Conservation (phyloP, 2,329 filamentous ascomycete species). For the Fusarium oligoseptatum region DNA sequence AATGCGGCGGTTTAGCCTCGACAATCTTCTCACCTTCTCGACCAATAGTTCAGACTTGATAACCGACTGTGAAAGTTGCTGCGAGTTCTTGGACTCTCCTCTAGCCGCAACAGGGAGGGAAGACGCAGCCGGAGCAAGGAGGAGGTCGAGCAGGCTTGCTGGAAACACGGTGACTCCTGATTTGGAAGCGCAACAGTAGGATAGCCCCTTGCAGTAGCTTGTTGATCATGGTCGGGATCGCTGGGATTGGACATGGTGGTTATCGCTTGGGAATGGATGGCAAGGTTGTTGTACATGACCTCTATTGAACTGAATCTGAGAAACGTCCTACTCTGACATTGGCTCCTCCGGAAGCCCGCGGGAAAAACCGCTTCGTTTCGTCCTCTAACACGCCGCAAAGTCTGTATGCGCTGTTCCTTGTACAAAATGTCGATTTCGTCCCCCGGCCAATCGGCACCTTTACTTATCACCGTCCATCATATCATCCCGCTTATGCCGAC, state of each 20-base stretch:
- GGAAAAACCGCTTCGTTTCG: slow-evolving; percentile 31
- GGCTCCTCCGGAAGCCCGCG: slow-evolving; percentile 41
- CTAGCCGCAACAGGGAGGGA: slow-evolving; percentile 40
- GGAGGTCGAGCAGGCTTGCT: slow-evolving; percentile 24
- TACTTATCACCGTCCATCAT: background rate
- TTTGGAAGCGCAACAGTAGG: slow-evolving; percentile 32
- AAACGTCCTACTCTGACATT: slow-evolving; percentile 46
- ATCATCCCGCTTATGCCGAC: slow-evolving; percentile 51
- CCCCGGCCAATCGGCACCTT: slow-evolving; percentile 6
- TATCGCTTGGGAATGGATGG: slow-evolving; percentile 18
- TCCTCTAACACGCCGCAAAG: slow-evolving; percentile 38
- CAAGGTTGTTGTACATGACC: slow-evolving; percentile 52
- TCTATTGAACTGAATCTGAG: slow-evolving; percentile 50
- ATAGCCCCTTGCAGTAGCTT: slow-evolving; percentile 14
- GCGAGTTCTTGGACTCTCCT: slow-evolving; percentile 38
- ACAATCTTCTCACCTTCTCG: slow-evolving; percentile 30
- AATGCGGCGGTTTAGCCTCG: slow-evolving; percentile 34
- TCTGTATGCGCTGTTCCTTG: slow-evolving; percentile 44
- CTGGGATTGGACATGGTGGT: background rate
- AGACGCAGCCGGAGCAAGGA: slow-evolving; percentile 27
- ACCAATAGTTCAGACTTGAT: slow-evolving; percentile 27
- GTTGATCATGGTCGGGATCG: background rate
- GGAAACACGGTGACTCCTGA: slow-evolving; percentile 20
- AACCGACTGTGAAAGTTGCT: slow-evolving; percentile 36
- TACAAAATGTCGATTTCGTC: slow-evolving; percentile 33